Evolutionary conservation across 1,139 yeast genomes (phyloP), one percentile per base, ranked within the genome.

Genomic region (Geotrichum carabidarum): DNA sequence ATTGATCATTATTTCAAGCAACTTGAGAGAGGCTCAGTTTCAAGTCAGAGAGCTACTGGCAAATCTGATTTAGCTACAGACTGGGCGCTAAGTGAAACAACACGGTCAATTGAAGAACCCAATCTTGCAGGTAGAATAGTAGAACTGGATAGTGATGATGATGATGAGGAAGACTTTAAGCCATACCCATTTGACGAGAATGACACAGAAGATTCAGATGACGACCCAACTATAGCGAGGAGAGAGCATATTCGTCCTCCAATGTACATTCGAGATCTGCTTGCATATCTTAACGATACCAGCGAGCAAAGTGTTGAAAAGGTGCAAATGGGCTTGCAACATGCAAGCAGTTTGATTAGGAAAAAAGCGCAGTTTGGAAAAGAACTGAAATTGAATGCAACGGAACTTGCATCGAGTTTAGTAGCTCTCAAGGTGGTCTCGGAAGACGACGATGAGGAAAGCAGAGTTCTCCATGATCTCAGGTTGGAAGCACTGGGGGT

Each of bases 181-280:
- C 63, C 68, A 1, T 65, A 61, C 56, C 58, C 64, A 2, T 48
- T 64, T 42, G 66, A 67, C 1, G 59, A 57, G 12, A 57, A 60
- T 27, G 55, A 57, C n/a, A 42, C 36, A 4, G 57, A 47, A 49
- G 70, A 62, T 30, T 57, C 63, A 2, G 66, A 68, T 48, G 68
- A 67, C 44, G 68, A 62, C 27, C 81, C 77, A 40, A 80, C 77
- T 55, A 74, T 78, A n/a, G 1, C 58, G 74, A 38, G 72, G 71
- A n/a, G 68, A 68, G 44, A 71, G 67, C 17, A 8, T n/a, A 70
- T 80, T 0, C 63, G 75, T 0, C 70, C 75, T 4, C 91, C 91
- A 0, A 74, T 83, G 1, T 86, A 84, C 62, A 71, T 86, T 32
- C 79, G 80, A 57, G 87, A 83, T 51, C 68, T 85, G n/a, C 60